phyloP scores from a whole-genome alignment of 2,329 filamentous ascomycete genomes.

The Colletotrichum melonis region DNA sequence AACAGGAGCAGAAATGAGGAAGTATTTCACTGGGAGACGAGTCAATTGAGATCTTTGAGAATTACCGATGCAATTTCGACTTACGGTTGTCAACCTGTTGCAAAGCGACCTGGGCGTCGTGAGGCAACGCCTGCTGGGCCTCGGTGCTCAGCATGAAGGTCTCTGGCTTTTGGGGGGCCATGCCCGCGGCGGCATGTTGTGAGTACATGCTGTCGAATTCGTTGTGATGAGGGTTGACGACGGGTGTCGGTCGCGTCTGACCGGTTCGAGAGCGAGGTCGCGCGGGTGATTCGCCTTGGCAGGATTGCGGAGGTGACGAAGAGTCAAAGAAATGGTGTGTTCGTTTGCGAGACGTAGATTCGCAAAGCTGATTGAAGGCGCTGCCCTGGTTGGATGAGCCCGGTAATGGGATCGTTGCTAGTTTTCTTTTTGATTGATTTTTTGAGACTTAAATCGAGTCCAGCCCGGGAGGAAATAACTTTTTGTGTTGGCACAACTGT shows the following conservation, averaged over 20 bases:
- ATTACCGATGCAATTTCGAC: conserved; percentile 46
- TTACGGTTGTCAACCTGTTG: conserved; percentile 98
- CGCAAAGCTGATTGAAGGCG: conserved; percentile 33
- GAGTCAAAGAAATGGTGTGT: conserved; percentile 16
- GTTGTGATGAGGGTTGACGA: conserved; percentile 29
- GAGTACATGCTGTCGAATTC: conserved; percentile 74
- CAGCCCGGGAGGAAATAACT: conserved; percentile 52
- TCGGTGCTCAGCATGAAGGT: conserved; percentile 98
- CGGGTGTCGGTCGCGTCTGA: conserved; percentile 37
- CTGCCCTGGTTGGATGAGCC: conserved; percentile 35
- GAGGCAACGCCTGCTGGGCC: conserved; percentile 94
- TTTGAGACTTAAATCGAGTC: conserved; percentile 51
- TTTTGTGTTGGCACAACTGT: conserved; percentile 33
- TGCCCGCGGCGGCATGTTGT: conserved; percentile 82
- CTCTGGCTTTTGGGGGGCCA: conserved; percentile 97
- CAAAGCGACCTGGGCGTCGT: conserved; percentile 95
- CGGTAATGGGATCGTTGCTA: conserved; percentile 4
- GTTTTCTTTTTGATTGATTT: conserved; percentile 19
- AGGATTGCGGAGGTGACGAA: conserved; percentile 2
- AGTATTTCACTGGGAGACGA: conserved; percentile 86
- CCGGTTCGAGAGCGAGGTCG: conserved; percentile 26
- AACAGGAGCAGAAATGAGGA: conserved; percentile 97
- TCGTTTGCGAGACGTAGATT: not conserved
- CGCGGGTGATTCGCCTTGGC: conserved; percentile 15
- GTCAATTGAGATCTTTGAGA: conserved; percentile 39